A percentile compares a stretch with the other conserved stretches of the same genome.
These are phyloP conservation scores for Chrysoporthe cubensis DNA, from an alignment of 2,329 filamentous ascomycete species.

Conservation along the genomic window DNA sequence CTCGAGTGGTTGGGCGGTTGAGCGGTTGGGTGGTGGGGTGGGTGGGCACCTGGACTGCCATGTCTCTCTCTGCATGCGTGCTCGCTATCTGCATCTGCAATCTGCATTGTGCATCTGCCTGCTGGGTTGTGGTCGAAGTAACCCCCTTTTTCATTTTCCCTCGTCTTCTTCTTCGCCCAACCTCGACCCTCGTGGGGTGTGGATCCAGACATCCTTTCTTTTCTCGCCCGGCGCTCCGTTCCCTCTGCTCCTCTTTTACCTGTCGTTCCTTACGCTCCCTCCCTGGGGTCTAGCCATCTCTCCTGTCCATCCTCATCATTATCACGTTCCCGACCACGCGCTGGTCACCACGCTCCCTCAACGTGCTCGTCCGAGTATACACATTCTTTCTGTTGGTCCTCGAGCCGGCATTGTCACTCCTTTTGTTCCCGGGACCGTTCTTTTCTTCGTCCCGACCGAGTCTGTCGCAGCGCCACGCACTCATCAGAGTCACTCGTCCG, in stretches of 20 bases:
- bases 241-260: neutral
- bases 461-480: neutral
- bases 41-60: neutral
- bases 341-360: constrained; percentile 10
- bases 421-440: neutral
- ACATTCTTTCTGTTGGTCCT: constrained; percentile 7
- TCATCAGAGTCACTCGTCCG: too few species aligned
- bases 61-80: too few species aligned
- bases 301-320: constrained; percentile 17
- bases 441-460: neutral
- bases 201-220: neutral
- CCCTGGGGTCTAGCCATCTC: neutral
- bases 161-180: neutral
- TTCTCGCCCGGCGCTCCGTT: constrained; percentile 1
- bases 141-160: neutral
- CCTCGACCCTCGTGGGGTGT: neutral
- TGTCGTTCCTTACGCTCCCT: neutral
- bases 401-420: neutral
- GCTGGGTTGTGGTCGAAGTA: neutral
- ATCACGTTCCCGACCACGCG: neutral
- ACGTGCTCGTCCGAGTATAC: neutral
- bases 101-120: neutral
- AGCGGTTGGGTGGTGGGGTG: neutral
- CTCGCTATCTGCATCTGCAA: neutral
- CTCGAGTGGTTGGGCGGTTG: too few species aligned